phyloP scores from a whole-genome alignment of 2,329 filamentous ascomycete genomes.

The Chalaropsis ovoidea region DNA sequence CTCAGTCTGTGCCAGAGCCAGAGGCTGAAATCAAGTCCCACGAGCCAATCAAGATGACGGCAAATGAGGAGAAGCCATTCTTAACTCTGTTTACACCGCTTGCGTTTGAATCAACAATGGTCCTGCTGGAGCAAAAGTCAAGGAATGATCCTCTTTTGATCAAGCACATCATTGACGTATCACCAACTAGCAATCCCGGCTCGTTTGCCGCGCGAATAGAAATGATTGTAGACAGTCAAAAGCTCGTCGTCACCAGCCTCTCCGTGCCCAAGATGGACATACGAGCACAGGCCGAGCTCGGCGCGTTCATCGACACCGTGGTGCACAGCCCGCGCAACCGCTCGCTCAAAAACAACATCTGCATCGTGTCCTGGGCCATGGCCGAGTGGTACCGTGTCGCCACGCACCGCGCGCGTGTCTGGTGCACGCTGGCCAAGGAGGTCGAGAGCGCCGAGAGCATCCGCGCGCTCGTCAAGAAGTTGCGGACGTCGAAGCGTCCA shows the following conservation, averaged over 20 bases:
- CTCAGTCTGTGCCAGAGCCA: slow-evolving; percentile 29
- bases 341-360: slow-evolving; percentile 47
- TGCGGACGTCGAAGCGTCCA: slow-evolving; percentile 29
- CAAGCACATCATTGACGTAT: slow-evolving; percentile 46
- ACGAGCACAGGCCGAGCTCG: slow-evolving; percentile 49
- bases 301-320: slow-evolving; percentile 25
- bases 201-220: slow-evolving; percentile 47
- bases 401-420: slow-evolving; percentile 50
- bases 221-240: slow-evolving; percentile 48
- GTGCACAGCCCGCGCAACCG: slow-evolving; percentile 30
- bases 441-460: slow-evolving; percentile 35
- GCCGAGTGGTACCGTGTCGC: slow-evolving; percentile 56
- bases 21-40: slow-evolving; percentile 48
- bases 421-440: slow-evolving; percentile 45
- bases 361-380: slow-evolving; percentile 56
- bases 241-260: slow-evolving; percentile 43
- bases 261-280: slow-evolving; percentile 47
- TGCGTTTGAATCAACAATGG: slow-evolving; percentile 46
- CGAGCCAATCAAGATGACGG: slow-evolving; percentile 51
- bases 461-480: slow-evolving; percentile 30
- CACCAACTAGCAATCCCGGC: slow-evolving; percentile 37
- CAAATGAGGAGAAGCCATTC: slow-evolving; percentile 57
- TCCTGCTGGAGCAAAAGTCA: slow-evolving; percentile 32
- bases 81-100: slow-evolving; percentile 63
- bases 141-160: slow-evolving; percentile 37